Evolutionary conservation across 192 early-diverging fungal species (phyloP).

Genomic region (Backusella liffmaniae): DNA sequence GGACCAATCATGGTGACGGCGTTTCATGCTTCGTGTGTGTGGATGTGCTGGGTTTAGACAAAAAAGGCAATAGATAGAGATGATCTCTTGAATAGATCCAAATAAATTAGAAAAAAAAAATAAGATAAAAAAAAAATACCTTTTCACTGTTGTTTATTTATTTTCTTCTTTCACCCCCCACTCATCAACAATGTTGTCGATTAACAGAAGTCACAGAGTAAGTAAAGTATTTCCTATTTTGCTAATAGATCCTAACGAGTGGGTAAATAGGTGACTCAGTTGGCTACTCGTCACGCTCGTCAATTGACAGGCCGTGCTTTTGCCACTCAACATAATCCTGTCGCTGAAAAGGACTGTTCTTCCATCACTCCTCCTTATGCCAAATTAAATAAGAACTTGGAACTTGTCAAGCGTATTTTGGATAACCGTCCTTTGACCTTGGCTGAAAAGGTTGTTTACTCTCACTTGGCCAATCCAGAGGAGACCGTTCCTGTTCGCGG

Average conservation of each 20-base stretch:
- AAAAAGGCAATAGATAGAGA: slow-evolving; percentile 8
- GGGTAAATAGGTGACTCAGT: not conserved
- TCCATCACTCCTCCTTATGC: slow-evolving; percentile 53
- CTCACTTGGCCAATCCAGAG: slow-evolving; percentile 77
- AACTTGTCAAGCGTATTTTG: slow-evolving; percentile 47
- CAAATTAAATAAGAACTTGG: slow-evolving; percentile 46
- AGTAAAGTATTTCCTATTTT: not conserved
- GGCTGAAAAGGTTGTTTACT: slow-evolving; percentile 95
- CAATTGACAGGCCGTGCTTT: slow-evolving; percentile 7
- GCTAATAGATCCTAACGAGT: not conserved
- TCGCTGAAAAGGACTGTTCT: slow-evolving; percentile 40
- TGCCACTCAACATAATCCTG: slow-evolving; percentile 30
- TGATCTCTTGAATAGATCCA: slow-evolving; percentile 6
- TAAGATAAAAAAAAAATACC: slow-evolving; percentile 4
- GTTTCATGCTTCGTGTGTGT: not conserved
- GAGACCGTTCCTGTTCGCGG: slow-evolving; percentile 70
- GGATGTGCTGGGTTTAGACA: not conserved
- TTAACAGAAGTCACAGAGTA: slow-evolving; percentile 16
- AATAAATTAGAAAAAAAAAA: not conserved
- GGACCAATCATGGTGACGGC: not conserved
- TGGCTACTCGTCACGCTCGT: not conserved
- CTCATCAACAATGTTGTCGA: slow-evolving; percentile 3
- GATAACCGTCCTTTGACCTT: slow-evolving; percentile 74
- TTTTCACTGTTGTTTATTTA: slow-evolving; percentile 2
- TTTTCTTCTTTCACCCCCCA: slow-evolving; percentile 7